Evolutionary conservation across 495 filamentous ascomycete species (phyloP), one percentile per base, ranked within the genome.

Genomic region (Xylaria venustula): DNA sequence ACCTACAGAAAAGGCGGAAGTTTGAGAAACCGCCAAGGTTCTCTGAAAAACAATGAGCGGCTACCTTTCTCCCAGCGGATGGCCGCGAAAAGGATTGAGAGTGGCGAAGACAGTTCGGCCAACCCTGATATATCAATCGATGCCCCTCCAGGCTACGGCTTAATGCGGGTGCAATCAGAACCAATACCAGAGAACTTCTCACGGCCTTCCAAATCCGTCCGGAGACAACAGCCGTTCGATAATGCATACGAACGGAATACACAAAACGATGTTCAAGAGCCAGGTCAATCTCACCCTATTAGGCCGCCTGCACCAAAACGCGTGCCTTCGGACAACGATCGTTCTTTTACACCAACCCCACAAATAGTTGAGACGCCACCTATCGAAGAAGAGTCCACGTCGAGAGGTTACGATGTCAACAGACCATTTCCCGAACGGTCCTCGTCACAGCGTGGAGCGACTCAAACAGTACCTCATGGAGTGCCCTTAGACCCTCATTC

Each of bases 1-100:
- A 92, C 91, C 28, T 98, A 98, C 68, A 81, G 91, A 67, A 89
- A 82, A 59, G 76, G 90, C 54, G 94, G 93, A 12, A 97, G 92
- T 77, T 72, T 92, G 51, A 86, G 86, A 60, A 92, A 89, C 69
- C 89, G 89, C 45, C 90, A 93, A 65, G 81, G 88, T 52, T 81
- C 84, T 22, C 62, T 79, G 19, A 75, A 74, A 7, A 70, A 64
- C 46, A 75, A 74, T 1, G 76, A 78, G 7, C 66, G 72, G 14
- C 66, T 69, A 5, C 87, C 89, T 25, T 90, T 91, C 63, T 88
- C 91, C 0, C 94, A 90, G 72, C 81, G 94, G 55, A 78, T 85
- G 41, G 85, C 81, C 3, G 66, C 73, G 37, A 73, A 71, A 32
- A 82, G 84, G 54, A 67, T 78, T 2, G 82, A 84, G 32, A 85